Evolutionary conservation across 73 alveolate species (phyloP).

Genomic region (Paraurostyla sp.): DNA sequence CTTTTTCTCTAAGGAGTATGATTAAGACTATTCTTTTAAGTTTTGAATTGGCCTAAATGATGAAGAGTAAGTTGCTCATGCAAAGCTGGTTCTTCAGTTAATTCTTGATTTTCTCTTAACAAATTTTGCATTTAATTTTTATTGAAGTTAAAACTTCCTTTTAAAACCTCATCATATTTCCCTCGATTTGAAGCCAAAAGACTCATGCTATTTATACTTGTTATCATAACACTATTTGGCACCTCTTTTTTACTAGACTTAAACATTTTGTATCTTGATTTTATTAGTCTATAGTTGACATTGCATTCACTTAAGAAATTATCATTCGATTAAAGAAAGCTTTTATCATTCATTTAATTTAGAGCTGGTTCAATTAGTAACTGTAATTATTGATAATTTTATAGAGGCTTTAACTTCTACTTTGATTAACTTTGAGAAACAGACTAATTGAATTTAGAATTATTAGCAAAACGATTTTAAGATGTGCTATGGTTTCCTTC

Average conservation of each 20-base stretch:
- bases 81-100: too few relatives aligned
- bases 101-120: neutral
- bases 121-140: neutral
- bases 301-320: neutral
- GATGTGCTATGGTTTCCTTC: too few relatives aligned
- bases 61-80: too few relatives aligned
- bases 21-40: neutral
- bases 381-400: too few relatives aligned
- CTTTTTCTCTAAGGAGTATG: neutral
- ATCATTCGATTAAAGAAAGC: too few relatives aligned
- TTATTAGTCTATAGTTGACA: neutral
- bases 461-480: too few relatives aligned
- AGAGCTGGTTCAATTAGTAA: too few relatives aligned
- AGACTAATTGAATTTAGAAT: too few relatives aligned
- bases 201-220: neutral
- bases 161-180: neutral
- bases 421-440: too few relatives aligned
- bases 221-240: neutral
- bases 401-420: too few relatives aligned
- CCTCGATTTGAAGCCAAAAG: neutral
- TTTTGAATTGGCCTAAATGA: too few relatives aligned
- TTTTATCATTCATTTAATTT: too few relatives aligned
- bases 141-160: slow-evolving; percentile 12
- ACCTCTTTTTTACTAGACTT: neutral
- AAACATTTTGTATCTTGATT: neutral